Percentiles rank a stretch among this genome's conserved stretches.
Conservation (phyloP, 2,329 filamentous ascomycete genomes). For the Emericellopsis cladophorae region DNA sequence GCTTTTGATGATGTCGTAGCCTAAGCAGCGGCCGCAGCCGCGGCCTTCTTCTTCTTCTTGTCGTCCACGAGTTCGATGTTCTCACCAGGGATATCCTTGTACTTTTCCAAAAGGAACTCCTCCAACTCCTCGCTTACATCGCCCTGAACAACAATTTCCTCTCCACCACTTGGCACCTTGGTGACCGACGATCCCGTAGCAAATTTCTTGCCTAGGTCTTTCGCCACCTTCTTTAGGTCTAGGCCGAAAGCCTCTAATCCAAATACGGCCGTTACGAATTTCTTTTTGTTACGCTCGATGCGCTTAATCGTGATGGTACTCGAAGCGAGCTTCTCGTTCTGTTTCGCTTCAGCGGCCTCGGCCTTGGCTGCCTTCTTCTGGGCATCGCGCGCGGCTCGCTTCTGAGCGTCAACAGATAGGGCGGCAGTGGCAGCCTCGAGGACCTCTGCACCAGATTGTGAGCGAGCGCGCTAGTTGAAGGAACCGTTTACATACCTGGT, state of each 20-base stretch:
- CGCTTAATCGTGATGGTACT: conserved; percentile 86
- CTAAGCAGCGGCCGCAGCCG: conserved; percentile 3
- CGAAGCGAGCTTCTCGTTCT: conserved; percentile 69
- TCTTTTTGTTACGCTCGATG: conserved; percentile 95
- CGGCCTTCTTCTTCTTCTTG: conserved; percentile 66
- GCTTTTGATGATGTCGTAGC: too few relatives aligned
- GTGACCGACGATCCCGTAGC: conserved; percentile 89
- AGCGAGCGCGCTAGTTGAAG: background rate
- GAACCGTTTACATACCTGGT: conserved; percentile 44
- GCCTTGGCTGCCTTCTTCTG: conserved; percentile 96
- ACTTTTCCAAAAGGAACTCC: conserved; percentile 82
- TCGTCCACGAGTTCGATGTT: conserved; percentile 93
- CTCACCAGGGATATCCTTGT: conserved; percentile 82
- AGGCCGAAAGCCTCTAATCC: conserved; percentile 84
- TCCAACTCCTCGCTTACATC: conserved; percentile 91
- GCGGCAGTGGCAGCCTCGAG: conserved; percentile 74
- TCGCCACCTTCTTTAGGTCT: conserved; percentile 89
- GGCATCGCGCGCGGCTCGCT: conserved; percentile 90
- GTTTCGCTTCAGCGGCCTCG: conserved; percentile 71
- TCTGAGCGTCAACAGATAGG: conserved; percentile 81
- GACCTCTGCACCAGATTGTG: conserved; percentile 41
- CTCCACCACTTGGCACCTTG: conserved; percentile 71
- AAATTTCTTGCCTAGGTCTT: conserved; percentile 98
- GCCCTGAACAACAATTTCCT: conserved; percentile 96
- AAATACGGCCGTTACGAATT: conserved; percentile 86